Percentiles rank a stretch among this genome's conserved stretches.
Conservation (phyloP, 345 rosid genomes). For the Eucalyptus tenuipes region DNA sequence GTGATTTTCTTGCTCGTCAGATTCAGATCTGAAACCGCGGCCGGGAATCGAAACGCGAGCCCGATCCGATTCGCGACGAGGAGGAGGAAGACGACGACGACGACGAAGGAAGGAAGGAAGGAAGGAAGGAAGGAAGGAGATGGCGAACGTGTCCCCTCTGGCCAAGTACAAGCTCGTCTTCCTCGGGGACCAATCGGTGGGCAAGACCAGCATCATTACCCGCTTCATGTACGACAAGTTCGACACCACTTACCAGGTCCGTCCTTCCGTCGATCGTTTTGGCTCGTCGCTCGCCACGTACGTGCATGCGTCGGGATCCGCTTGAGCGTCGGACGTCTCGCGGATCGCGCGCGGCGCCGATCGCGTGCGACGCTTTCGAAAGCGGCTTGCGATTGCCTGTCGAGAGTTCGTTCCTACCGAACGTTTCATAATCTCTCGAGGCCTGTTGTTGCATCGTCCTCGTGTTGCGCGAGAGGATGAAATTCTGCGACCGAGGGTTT, state of each 20-base stretch:
- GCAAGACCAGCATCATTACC: constrained; percentile 88
- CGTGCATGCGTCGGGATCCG: background rate
- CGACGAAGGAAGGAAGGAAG: background rate
- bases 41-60: background rate
- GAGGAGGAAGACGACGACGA: background rate
- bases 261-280: background rate
- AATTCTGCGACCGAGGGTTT: background rate
- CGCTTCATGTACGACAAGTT: constrained; percentile 95
- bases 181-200: constrained; percentile 82
- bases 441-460: background rate
- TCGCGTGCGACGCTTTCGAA: background rate
- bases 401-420: background rate
- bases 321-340: background rate
- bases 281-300: background rate
- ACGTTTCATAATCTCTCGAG: background rate
- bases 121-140: background rate
- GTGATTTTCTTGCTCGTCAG: background rate
- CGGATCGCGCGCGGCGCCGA: background rate
- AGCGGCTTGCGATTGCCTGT: background rate
- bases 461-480: background rate
- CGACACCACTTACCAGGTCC: constrained; percentile 85
- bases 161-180: constrained; percentile 80
- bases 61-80: background rate
- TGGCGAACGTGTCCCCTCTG: constrained; percentile 78
- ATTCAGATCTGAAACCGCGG: background rate